A percentile compares a stretch with the other conserved stretches of the same genome.
Conservation (phyloP, 2,329 filamentous ascomycete species). For the Ceratocystiopsis minuta region DNA sequence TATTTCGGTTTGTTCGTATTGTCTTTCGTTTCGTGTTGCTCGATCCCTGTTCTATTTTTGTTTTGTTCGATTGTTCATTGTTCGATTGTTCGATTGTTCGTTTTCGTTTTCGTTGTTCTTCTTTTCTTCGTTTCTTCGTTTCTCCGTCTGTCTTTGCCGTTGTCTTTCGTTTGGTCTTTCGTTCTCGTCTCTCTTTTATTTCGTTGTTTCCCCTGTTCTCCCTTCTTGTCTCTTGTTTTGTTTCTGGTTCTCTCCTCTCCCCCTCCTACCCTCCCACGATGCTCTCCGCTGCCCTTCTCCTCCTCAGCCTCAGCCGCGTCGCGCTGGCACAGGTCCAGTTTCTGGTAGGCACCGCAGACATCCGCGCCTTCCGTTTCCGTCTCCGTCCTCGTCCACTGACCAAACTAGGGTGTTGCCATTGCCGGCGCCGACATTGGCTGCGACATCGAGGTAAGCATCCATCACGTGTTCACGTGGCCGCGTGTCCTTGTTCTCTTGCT, state of each 20-base stretch:
- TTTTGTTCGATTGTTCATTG: neutral
- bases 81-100: neutral
- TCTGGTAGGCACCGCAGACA: no score
- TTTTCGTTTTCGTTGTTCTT: neutral
- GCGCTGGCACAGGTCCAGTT: neutral
- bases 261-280: neutral
- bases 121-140: slow-evolving; percentile 1
- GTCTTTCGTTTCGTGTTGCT: no score
- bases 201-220: no score
- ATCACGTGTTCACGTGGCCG: no score
- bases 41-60: no score
- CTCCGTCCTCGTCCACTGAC: neutral
- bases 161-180: neutral
- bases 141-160: neutral
- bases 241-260: neutral
- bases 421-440: slow-evolving; percentile 32
- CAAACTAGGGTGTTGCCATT: slow-evolving; percentile 14
- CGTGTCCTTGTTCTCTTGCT: neutral
- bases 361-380: neutral
- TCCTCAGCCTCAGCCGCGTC: neutral
- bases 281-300: neutral
- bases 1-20: no score
- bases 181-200: neutral
- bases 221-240: neutral
- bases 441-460: slow-evolving; percentile 16